phyloP scores from a whole-genome alignment of 371 early-diverging fungal genomes.

The Mortierella sp. region DNA sequence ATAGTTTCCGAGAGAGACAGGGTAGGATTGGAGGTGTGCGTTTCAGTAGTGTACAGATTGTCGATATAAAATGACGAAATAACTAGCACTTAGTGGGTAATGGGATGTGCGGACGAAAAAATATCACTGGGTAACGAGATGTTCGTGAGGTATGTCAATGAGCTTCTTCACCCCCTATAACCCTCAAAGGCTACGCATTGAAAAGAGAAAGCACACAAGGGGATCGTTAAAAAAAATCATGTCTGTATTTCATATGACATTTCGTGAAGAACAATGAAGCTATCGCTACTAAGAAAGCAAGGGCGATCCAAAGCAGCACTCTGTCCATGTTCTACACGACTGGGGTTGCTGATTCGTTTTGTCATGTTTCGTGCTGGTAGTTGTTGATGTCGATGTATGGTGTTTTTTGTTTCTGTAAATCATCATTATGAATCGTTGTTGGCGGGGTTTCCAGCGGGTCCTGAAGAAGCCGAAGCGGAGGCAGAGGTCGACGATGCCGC shows the following conservation, averaged over 20 bases:
- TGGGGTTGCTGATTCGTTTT: slow-evolving; percentile 7
- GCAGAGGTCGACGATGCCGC: slow-evolving; percentile 9
- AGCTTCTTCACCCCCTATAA: too few relatives aligned
- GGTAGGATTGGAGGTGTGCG: too few relatives aligned
- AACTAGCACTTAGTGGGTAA: neutral
- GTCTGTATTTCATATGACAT: slow-evolving; percentile 7
- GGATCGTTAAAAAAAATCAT: slow-evolving; percentile 3
- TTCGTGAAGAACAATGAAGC: neutral
- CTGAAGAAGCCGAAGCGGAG: neutral
- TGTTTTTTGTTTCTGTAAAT: neutral
- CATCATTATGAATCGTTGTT: slow-evolving; percentile 28
- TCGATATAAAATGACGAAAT: neutral
- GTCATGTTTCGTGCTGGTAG: neutral
- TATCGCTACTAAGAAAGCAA: neutral
- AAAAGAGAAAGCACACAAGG: too few relatives aligned
- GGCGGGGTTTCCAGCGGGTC: slow-evolving; percentile 4
- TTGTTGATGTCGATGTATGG: neutral
- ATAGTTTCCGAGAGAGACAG: neutral
- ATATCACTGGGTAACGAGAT: neutral
- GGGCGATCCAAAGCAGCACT: neutral
- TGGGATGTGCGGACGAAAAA: neutral
- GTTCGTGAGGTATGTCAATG: neutral
- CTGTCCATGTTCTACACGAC: neutral
- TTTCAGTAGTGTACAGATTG: neutral
- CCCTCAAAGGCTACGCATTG: too few relatives aligned